Base-by-base conservation (phyloP, 768 basidiomycete genomes). In the Clitopilus hobsonii region DNA sequence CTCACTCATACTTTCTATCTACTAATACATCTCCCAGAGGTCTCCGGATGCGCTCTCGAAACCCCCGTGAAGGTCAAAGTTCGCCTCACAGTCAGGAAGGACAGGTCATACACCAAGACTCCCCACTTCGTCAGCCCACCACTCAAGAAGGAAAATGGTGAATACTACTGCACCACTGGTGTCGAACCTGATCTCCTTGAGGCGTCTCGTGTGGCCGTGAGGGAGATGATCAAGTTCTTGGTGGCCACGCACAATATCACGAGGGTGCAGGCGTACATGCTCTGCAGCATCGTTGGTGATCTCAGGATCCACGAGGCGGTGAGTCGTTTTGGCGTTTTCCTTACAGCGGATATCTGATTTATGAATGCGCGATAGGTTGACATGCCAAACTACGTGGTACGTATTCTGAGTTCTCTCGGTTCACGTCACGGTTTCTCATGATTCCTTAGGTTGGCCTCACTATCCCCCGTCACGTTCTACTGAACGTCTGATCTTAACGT, bases 221-320 rank as follows among this genome's bases (percentile, higher is more conserved):
- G 82, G 28, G 68, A 76, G 54, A 85, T 85, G 84, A 82, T 86
- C 45, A 65, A 69, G 6, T 81, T 76, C 59, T 65, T 85, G 14
- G 65, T 62, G 16, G 67, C 62, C 0, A 76, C 80, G 53, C 71
- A 77, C 55, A 70, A 70, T n/a, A 60, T 84, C 38, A 60, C 62
- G 27, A 64, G 73, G n/a, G 72, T 73, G 5, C 79, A 78, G 2
- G 82, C 82, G 30, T 85, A 85, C 56, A 82, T 84, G 69, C 69
- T 85, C 0, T 83, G 82, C 60, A 84, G 84, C 58, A 77, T 85
- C 48, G 80, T 75, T 0, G 83, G 75, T 1, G 83, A 85, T 63
- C 63, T 85, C 57, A 70, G 75, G 56, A 72, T 86, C 71, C 84
- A 83, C 56, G 84, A 85, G 69, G 84, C 84, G 69, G 84, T 81